A percentile compares a stretch with the other conserved stretches of the same genome.
These are phyloP conservation scores for Metschnikowia lachancei DNA, from an alignment of 805 yeast species.

Conservation along the genomic window DNA sequence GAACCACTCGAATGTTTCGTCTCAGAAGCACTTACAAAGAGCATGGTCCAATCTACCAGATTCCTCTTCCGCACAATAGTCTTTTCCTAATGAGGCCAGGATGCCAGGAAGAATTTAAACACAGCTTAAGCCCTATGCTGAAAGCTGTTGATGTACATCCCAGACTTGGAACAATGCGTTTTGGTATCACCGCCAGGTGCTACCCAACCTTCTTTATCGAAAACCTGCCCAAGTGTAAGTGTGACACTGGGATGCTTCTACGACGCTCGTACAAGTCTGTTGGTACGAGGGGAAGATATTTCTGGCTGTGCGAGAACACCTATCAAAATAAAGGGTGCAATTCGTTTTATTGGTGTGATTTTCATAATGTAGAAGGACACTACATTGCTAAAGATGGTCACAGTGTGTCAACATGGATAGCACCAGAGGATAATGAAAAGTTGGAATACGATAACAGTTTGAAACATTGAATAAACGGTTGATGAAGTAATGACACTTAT, in stretches of 20 bases:
- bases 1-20: slow-evolving; percentile 67
- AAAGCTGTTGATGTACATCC: slow-evolving; percentile 45
- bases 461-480: no score
- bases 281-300: slow-evolving; percentile 51
- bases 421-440: slow-evolving; percentile 37
- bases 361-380: slow-evolving; percentile 29
- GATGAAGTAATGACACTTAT: background rate
- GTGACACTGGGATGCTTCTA: slow-evolving; percentile 50
- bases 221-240: slow-evolving; percentile 46
- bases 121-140: slow-evolving; percentile 51
- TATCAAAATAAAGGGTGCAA: slow-evolving; percentile 47
- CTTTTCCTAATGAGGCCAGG: slow-evolving; percentile 73
- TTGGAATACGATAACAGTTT: slow-evolving; percentile 3
- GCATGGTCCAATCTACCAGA: slow-evolving; percentile 38
- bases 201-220: slow-evolving; percentile 39
- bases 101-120: slow-evolving; percentile 74
- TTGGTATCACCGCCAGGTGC: slow-evolving; percentile 66
- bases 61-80: slow-evolving; percentile 70
- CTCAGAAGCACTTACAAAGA: slow-evolving; percentile 44
- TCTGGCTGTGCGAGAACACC: slow-evolving; percentile 61
- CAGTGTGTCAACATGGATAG: slow-evolving; percentile 46
- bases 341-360: slow-evolving; percentile 51
- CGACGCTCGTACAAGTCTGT: slow-evolving; percentile 52
- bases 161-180: slow-evolving; percentile 48
- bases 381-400: slow-evolving; percentile 31